Base-by-base conservation (phyloP, 495 filamentous ascomycete species). In the Podospora tetraspora region DNA sequence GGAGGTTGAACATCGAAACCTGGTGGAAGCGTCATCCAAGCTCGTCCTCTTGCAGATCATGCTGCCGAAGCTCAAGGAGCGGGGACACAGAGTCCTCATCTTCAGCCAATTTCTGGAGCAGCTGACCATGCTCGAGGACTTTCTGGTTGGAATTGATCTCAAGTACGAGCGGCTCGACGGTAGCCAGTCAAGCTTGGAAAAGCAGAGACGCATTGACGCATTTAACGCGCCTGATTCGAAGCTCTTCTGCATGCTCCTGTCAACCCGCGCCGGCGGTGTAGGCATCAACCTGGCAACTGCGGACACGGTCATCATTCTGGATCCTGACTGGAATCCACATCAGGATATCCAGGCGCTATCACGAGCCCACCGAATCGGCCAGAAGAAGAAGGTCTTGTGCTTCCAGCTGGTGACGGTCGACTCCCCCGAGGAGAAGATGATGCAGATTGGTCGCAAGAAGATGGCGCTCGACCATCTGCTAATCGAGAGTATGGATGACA, bases 281-380 rank as follows among this genome's bases (percentile, higher is more conserved):
- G 95, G 95, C 19, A 99, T 99, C 81, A 99, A 99, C 73, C 86
- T 99, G 60, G 95, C 96, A 0, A 96, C 92, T 30, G 95, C 95
- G 3, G 95, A 99, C 73, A 99, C 96, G 0, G 95, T 99, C 69
- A 97, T 99, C 64, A 97, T 99, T 61, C 88, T 97, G 71, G 95
- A 99, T 74, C 96, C 95, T 0, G 95, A 99, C 73, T 98, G 97
- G 81, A 99, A 99, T 71, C 95, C 95, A 0, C 95, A 98, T 72
- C 95, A 98, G 76, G 95, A 99, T 74, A 92, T 98, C 69, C 95
- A 99, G 78, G 95, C 95, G 0, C 80, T 98, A 6, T 96, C 93
- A 9, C 89, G 95, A 68, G 96, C 94, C 24, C 95, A 99, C 77
- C 88, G 95, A 32, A 97, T 99, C 65, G 95, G 95, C 0, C 95